Evolutionary conservation across 2,329 filamentous ascomycete genomes (phyloP).

Genomic region (Botrytis porri): DNA sequence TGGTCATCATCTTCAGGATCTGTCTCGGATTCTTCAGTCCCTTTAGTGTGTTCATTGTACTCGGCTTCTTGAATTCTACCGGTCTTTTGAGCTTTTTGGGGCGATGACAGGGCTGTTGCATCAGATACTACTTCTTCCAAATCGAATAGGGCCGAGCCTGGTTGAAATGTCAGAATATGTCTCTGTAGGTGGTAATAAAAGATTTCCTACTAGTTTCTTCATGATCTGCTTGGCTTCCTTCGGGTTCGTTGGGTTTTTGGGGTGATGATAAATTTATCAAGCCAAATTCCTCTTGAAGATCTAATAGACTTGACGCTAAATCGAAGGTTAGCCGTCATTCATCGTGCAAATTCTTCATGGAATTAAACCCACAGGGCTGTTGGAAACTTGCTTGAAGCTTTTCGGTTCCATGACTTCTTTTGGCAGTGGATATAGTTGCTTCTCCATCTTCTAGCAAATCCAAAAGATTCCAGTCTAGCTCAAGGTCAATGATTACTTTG

Average conservation of each 20-base stretch:
- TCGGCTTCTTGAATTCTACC: too few relatives aligned
- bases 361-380: not conserved
- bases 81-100: not conserved
- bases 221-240: not conserved
- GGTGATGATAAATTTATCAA: not conserved
- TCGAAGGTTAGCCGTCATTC: not conserved
- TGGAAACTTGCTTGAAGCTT: not conserved
- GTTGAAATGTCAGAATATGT: not conserved
- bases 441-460: not conserved
- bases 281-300: not conserved
- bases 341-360: fast-evolving
- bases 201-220: not conserved
- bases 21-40: not conserved
- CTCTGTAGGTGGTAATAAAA: too few relatives aligned
- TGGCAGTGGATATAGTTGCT: not conserved
- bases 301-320: not conserved
- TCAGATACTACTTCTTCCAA: not conserved
- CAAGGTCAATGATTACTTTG: not conserved
- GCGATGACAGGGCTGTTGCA: not conserved
- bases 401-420: not conserved
- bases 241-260: not conserved
- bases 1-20: not conserved
- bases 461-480: not conserved
- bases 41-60: not conserved
- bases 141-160: not conserved